Base-by-base conservation (phyloP, 805 yeast genomes). In the Lipomyces starkeyi region DNA sequence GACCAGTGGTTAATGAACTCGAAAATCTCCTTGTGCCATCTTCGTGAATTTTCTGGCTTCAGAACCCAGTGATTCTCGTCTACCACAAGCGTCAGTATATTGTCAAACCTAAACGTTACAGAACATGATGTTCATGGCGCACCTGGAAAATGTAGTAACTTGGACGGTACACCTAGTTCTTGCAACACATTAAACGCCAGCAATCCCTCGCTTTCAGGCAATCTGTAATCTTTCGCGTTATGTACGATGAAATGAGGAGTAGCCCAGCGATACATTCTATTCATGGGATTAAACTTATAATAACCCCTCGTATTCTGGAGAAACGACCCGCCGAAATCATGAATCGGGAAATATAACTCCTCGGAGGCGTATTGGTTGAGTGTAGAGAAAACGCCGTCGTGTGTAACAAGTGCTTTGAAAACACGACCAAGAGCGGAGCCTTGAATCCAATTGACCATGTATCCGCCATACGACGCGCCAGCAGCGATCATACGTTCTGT, bases 381-480 rank as follows among this genome's bases (percentile, higher is more conserved):
- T 1, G 74, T 70, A n/a, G 71, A 66, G 47, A 71, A 68, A 13
- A 74, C 72, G 8, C 76, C 76, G 63, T 74, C 76, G 53, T 74
- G 76, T 9, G 74, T 73, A 20, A 74, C 76, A 20, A 74, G 65
- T 17, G 76, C 76, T 57, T 73, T 72, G 59, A 74, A 70, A 17
- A 60, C 71, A 7, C 73, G 62, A 32, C 75, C 76, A 13, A 74
- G 69, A 17, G 73, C 71, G 14, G 72, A 70, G 7, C 76, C 76
- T 60, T 74, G 76, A 59, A 74, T 74, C 75, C 75, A 74, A 56
- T 74, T 74, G 62, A 74, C 66, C 76, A 74, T 74, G 56, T 74
- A 74, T 40, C 76, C 76, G 11, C 76, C 76, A 34, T 71, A 74
- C 25, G 76, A 73, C n/a, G 75, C 76, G 20, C 76, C 76, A 8